Evolutionary conservation across 441 rosid species (phyloP).

Genomic region (Breynia disticha): DNA sequence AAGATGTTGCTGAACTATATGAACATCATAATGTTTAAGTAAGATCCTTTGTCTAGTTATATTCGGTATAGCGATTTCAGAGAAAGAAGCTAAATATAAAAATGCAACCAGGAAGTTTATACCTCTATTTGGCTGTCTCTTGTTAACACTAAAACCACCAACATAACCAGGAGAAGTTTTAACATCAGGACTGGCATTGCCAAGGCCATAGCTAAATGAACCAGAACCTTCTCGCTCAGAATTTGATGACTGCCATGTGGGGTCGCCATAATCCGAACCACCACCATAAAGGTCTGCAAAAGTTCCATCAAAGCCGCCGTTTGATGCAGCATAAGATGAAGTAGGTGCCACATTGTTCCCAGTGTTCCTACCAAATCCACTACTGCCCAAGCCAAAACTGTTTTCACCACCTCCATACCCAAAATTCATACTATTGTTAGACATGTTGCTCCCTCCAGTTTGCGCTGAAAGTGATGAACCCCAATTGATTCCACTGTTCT

Average conservation of each 20-base stretch:
- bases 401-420: constrained; percentile 63
- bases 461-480: constrained; percentile 44
- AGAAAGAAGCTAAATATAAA: constrained; percentile 3
- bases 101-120: constrained; percentile 11
- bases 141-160: constrained; percentile 76
- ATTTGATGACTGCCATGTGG: constrained; percentile 60
- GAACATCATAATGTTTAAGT: too few relatives aligned
- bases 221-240: constrained; percentile 57
- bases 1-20: too few relatives aligned
- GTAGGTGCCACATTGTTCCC: constrained; percentile 43
- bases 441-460: constrained; percentile 46
- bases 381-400: constrained; percentile 46
- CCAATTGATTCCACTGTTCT: constrained; percentile 52
- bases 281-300: constrained; percentile 54
- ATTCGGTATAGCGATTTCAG: not conserved
- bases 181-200: constrained; percentile 55
- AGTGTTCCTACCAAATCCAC: constrained; percentile 63
- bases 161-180: constrained; percentile 76
- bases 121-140: constrained; percentile 92
- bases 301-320: constrained; percentile 59
- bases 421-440: constrained; percentile 43
- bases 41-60: not conserved
- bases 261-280: constrained; percentile 59
- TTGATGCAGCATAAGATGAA: constrained; percentile 58
- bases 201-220: constrained; percentile 62